Percentiles rank a stretch among this genome's conserved stretches.
phyloP scores from a whole-genome alignment of 768 basidiomycete genomes.

The Boletus fagicola region DNA sequence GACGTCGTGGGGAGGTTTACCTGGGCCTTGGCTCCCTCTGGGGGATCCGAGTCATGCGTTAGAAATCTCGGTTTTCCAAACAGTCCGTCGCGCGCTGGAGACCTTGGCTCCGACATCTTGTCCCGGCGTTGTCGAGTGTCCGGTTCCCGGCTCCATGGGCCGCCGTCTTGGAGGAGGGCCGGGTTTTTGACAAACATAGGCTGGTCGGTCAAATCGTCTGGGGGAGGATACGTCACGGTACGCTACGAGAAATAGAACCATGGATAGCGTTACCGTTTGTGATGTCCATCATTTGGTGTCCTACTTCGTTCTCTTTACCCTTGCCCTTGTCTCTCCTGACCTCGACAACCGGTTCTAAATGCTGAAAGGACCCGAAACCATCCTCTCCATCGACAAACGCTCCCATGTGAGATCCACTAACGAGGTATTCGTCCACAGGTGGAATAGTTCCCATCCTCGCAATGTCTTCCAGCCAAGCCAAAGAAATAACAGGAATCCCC shows the following conservation, averaged over 20 bases:
- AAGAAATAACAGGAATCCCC: constrained; percentile 68
- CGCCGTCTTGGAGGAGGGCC: constrained; percentile 21
- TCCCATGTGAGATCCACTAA: constrained; percentile 37
- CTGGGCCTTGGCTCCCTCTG: background rate
- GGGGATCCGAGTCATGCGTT: constrained; percentile 22
- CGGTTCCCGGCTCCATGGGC: background rate
- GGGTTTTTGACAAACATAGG: constrained; percentile 23
- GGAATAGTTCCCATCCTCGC: constrained; percentile 52
- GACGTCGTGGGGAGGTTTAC: no score
- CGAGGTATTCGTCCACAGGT: constrained; percentile 32
- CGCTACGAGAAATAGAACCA: background rate
- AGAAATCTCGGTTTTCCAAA: constrained; percentile 41
- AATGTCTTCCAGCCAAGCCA: constrained; percentile 68
- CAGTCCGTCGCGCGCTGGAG: background rate
- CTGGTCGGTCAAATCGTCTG: constrained; percentile 8
- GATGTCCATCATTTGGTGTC: constrained; percentile 35
- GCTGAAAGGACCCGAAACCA: constrained; percentile 21
- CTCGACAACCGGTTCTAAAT: constrained; percentile 1
- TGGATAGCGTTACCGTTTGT: constrained; percentile 33
- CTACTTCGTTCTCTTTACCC: constrained; percentile 33
- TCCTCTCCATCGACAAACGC: constrained; percentile 32
- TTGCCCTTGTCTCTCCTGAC: constrained; percentile 28
- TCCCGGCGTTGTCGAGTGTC: background rate
- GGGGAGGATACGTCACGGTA: background rate
- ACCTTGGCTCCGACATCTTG: background rate